Conservation (phyloP, 2,329 filamentous ascomycete species). For the Ophiognomonia clavigignenti-juglandacearum region DNA sequence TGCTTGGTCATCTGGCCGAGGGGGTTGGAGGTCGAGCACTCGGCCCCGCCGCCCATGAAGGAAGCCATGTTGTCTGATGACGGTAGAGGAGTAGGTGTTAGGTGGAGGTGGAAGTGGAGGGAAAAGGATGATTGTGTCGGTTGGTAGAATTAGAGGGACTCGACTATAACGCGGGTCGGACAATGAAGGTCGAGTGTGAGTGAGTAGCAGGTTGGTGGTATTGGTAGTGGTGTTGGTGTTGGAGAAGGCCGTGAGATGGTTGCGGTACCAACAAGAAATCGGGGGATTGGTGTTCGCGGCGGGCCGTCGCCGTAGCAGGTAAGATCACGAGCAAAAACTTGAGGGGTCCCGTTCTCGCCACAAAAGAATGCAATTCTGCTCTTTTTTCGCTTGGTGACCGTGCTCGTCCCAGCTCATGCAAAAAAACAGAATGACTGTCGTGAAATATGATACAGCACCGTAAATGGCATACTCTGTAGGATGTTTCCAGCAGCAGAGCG, state of each 20-base stretch:
- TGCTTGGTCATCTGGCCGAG: slow-evolving; percentile 97
- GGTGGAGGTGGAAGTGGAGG: background rate
- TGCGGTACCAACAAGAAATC: background rate
- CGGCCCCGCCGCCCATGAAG: slow-evolving; percentile 80
- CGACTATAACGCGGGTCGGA: too few relatives aligned
- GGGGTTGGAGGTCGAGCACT: slow-evolving; percentile 96
- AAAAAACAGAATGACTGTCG: too few relatives aligned
- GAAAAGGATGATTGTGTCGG: background rate
- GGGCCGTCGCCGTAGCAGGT: background rate
- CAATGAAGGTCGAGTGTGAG: too few relatives aligned
- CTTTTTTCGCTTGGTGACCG: too few relatives aligned
- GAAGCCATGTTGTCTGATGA: slow-evolving; percentile 61
- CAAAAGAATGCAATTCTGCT: background rate
- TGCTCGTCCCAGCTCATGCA: too few relatives aligned
- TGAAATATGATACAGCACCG: background rate
- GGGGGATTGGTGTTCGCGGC: background rate
- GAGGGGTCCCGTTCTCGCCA: background rate
- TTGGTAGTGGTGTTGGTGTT: background rate
- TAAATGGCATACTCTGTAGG: background rate
- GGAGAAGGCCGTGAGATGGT: slow-evolving; percentile 1
- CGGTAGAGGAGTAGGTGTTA: too few relatives aligned
- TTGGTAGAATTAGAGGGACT: background rate
- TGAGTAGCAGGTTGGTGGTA: too few relatives aligned
- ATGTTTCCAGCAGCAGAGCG: background rate
- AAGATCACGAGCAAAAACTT: background rate